phyloP scores from a whole-genome alignment of 2,329 filamentous ascomycete species.

The Cladosporium sp. region DNA sequence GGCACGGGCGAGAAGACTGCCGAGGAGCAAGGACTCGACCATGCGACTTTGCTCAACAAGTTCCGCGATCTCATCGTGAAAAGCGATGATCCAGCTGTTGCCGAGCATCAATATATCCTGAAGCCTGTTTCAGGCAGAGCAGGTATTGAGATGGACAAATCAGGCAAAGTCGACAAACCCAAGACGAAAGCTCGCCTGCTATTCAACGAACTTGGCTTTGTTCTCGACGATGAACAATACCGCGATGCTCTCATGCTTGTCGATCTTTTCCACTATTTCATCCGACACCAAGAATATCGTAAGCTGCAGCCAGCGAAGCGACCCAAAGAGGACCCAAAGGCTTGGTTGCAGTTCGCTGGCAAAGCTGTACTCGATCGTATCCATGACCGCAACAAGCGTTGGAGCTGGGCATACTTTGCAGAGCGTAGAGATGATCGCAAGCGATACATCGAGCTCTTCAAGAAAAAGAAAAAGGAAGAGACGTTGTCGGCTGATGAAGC shows the following conservation, averaged over 20 bases:
- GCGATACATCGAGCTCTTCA: conserved; percentile 90
- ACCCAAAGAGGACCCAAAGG: conserved; percentile 83
- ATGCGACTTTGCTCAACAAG: conserved; percentile 71
- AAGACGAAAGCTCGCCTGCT: conserved; percentile 87
- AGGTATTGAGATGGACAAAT: conserved; percentile 93
- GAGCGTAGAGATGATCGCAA: conserved; percentile 86
- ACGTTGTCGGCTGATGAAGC: conserved; percentile 64
- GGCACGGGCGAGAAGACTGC: conserved; percentile 67
- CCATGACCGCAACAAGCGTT: conserved; percentile 84
- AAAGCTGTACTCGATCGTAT: conserved; percentile 89
- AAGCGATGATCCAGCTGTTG: conserved; percentile 53
- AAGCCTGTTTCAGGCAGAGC: conserved; percentile 94
- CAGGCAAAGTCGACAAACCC: conserved; percentile 70
- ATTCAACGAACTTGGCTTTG: conserved; percentile 95
- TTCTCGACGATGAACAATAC: conserved; percentile 97
- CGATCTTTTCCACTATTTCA: conserved; percentile 97
- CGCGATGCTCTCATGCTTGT: conserved; percentile 97
- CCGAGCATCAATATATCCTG: conserved; percentile 83
- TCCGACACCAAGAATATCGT: conserved; percentile 95
- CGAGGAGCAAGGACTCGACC: conserved; percentile 59
- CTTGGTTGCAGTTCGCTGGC: conserved; percentile 89
- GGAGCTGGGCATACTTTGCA: conserved; percentile 95
- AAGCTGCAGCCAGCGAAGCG: conserved; percentile 80
- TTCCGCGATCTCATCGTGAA: conserved; percentile 78
- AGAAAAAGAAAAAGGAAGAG: conserved; percentile 76